Evolutionary conservation across 2,329 filamentous ascomycete genomes (phyloP).

Genomic region (Gremmenia infestans): DNA sequence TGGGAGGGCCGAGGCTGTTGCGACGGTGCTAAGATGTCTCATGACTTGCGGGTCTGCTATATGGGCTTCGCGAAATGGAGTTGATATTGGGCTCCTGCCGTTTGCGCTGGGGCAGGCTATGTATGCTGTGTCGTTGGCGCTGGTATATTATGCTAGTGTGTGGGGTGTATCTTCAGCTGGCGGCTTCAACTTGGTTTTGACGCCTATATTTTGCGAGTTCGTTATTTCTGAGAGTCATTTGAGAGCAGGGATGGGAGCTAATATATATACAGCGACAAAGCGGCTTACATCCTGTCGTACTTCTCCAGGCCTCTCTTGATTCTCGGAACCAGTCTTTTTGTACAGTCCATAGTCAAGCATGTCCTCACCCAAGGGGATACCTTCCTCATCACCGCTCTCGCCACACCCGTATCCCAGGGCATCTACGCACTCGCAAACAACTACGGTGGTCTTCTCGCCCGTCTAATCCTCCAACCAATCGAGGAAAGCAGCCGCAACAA

Average conservation of each 20-base stretch:
- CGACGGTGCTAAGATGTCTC: slow-evolving; percentile 72
- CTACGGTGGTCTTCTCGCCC: slow-evolving; percentile 83
- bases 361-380: slow-evolving; percentile 92
- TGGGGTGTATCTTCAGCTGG: slow-evolving; percentile 47
- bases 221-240: neutral
- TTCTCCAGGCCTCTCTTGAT: slow-evolving; percentile 68
- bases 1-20: slow-evolving; percentile 76
- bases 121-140: slow-evolving; percentile 65
- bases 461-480: slow-evolving; percentile 88
- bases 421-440: slow-evolving; percentile 92
- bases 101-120: slow-evolving; percentile 83
- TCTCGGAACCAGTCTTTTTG: slow-evolving; percentile 75
- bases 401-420: slow-evolving; percentile 76
- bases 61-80: slow-evolving; percentile 48
- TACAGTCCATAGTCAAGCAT: slow-evolving; percentile 88
- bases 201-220: slow-evolving; percentile 33
- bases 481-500: slow-evolving; percentile 90
- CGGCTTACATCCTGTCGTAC: slow-evolving; percentile 25
- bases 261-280: slow-evolving; percentile 12
- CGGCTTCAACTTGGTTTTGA: slow-evolving; percentile 65
- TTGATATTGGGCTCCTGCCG: slow-evolving; percentile 70
- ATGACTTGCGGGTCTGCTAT: slow-evolving; percentile 68
- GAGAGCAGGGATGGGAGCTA: neutral
- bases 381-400: slow-evolving; percentile 74
- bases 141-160: slow-evolving; percentile 65